Percentiles rank a stretch among this genome's conserved stretches.
phyloP scores from a whole-genome alignment of 495 filamentous ascomycete species.

The Penicillium fimorum region DNA sequence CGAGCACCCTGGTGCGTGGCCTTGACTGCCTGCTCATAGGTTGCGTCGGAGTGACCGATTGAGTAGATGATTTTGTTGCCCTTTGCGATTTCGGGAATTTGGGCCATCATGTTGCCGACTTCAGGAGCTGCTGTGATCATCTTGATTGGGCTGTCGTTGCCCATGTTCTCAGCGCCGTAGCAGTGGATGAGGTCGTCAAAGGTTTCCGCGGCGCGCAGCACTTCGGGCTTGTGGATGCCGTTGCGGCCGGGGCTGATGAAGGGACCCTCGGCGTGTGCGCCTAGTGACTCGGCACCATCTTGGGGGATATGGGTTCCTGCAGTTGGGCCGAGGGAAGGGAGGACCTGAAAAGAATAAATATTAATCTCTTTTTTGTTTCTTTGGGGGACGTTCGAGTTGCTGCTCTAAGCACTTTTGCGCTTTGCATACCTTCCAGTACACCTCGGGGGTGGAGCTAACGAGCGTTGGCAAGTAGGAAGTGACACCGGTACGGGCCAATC shows the following conservation, averaged over 20 bases:
- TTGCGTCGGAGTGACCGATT: conserved; percentile 79
- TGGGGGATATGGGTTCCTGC: conserved; percentile 42
- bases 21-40: conserved; percentile 67
- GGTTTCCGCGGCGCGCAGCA: conserved; percentile 53
- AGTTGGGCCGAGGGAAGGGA: conserved; percentile 72
- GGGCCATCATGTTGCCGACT: conserved; percentile 57
- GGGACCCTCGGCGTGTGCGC: conserved; percentile 82
- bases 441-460: conserved; percentile 60
- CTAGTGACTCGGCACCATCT: conserved; percentile 75
- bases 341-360: conserved; percentile 43
- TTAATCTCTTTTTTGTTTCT: conserved; percentile 5
- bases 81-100: conserved; percentile 59
- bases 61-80: conserved; percentile 63
- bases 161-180: conserved; percentile 67
- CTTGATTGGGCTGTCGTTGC: conserved; percentile 48
- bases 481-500: conserved; percentile 71
- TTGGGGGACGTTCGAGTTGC: background rate
- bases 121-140: conserved; percentile 84
- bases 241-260: conserved; percentile 72
- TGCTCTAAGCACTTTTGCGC: background rate
- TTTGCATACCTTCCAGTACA: conserved; percentile 60
- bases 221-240: conserved; percentile 67
- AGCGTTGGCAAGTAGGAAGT: conserved; percentile 82
- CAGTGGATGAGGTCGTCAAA: conserved; percentile 60
- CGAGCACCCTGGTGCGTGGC: conserved; percentile 69